Percentiles rank a stretch among this genome's conserved stretches.
Conservation (phyloP, 2,329 filamentous ascomycete species). For the Aschersonia sp. region DNA sequence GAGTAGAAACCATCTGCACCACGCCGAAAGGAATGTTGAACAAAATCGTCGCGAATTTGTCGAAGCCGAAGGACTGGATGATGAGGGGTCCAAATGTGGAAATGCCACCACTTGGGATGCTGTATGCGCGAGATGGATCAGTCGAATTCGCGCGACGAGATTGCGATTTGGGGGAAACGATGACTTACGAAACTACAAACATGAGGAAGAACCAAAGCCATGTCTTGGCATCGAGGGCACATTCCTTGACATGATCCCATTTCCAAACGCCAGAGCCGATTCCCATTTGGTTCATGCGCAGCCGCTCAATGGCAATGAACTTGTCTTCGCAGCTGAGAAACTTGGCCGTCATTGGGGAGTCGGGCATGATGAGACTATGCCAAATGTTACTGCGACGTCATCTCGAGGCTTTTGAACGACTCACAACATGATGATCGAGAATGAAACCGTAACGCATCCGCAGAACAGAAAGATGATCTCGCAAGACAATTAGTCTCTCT, state of each 20-base stretch:
- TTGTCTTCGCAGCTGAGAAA: conserved; percentile 43
- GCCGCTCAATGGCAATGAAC: conserved; percentile 40
- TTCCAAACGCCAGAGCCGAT: conserved; percentile 23
- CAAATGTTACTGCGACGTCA: conserved; percentile 1
- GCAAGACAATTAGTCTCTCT: background rate
- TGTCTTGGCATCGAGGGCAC: conserved; percentile 23
- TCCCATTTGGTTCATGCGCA: conserved; percentile 34
- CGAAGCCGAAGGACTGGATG: conserved; percentile 41
- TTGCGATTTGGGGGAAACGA: too few species aligned
- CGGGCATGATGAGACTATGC: conserved; percentile 37
- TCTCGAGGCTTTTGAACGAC: background rate
- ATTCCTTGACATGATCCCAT: conserved; percentile 26
- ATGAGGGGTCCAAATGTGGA: conserved; percentile 45
- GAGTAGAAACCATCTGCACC: conserved; percentile 44
- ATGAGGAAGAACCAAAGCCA: conserved; percentile 29
- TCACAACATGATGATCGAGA: conserved; percentile 30
- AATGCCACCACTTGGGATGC: conserved; percentile 39
- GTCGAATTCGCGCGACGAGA: background rate
- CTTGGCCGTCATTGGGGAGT: conserved; percentile 44
- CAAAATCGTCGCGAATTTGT: conserved; percentile 38
- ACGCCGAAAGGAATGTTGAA: conserved; percentile 48
- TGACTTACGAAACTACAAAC: conserved; percentile 34
- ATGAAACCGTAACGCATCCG: conserved; percentile 26
- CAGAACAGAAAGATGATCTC: conserved; percentile 20
- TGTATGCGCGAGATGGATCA: background rate